Conservation (phyloP, 1,284 basidiomycete genomes). For the Pseudozyma sp. region DNA sequence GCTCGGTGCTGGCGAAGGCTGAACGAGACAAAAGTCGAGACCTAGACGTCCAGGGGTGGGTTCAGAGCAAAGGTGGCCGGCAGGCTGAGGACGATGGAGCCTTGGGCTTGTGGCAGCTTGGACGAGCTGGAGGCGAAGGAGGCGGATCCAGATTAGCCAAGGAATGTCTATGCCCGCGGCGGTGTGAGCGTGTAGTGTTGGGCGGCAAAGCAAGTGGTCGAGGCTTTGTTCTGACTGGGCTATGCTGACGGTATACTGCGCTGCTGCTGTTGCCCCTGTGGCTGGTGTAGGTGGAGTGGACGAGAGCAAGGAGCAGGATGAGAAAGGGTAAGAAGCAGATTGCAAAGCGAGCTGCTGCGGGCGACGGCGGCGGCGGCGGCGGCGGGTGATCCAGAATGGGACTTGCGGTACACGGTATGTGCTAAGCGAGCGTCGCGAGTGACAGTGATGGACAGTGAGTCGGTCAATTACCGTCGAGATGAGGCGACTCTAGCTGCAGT, state of each 20-base stretch:
- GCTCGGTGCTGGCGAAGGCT: not conserved
- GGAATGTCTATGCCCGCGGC: constrained; percentile 7
- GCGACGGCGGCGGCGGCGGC: no score
- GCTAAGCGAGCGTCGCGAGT: constrained; percentile 24
- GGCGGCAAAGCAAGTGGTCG: no score
- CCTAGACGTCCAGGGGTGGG: not conserved
- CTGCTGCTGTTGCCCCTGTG: no score
- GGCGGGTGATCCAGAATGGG: no score
- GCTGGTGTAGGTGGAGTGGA: no score
- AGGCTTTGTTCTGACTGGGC: no score
- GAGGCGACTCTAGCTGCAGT: no score
- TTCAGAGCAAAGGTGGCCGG: no score
- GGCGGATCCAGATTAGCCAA: constrained; percentile 10
- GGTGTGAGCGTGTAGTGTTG: not conserved
- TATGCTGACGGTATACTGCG: no score
- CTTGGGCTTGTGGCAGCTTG: not conserved
- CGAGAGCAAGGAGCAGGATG: not conserved
- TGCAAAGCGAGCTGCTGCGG: no score
- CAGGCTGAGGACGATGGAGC: not conserved
- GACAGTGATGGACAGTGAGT: not conserved
- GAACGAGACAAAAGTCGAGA: not conserved
- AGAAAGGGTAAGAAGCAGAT: not conserved
- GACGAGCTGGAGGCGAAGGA: constrained; percentile 1
- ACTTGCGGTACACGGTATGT: constrained; percentile 3
- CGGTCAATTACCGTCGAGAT: no score